Evolutionary conservation across 306 rosid genomes (phyloP), one percentile per base, ranked within the genome.

Genomic region (Vigna trinervia): DNA sequence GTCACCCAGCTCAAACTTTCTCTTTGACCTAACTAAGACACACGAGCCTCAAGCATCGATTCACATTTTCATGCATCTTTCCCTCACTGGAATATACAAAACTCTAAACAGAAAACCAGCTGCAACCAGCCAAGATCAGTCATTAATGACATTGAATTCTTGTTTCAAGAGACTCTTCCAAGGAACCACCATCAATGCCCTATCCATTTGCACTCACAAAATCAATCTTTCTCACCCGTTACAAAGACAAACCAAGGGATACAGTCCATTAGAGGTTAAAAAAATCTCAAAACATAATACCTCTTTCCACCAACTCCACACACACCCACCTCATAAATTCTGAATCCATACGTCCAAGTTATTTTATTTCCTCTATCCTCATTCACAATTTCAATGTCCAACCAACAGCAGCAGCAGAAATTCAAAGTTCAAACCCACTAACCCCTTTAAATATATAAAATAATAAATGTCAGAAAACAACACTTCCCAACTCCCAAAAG

Each of bases 361-460:
- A 53, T 43, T 34, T 0, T 65, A 22, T 5, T 34, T 36, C 11
- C 10, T 3, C 39, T 59, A 54, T 5, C 45, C 39, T 62, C 19
- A 53, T 75, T 38, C 74, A 19, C 80, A 82, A 6, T 71, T n/a
- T 32, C 19, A 74, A 47, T 26, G 22, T 28, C 39, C 68, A 66
- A 75, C 58, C 75, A 82, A 57, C 71, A 74, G n/a, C 66, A 82
- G 39, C 47, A 39, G 41, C 41, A 63, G 15, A 65, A 74, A 69
- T 78, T 62, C 32, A 77, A 76, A 81, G 72, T 22, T 7, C 51
- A 74, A 13, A 15, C 70, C 11, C 19, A 50, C 30, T 36, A 71
- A 63, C 41, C 51, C 73, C 22, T 39, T 46, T 20, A 71, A 41
- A 38, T 52, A 36, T 20, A 2, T 0, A 5, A 52, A 63, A 36